Evolutionary conservation across 805 yeast species (phyloP).

Genomic region (Candida ponderosae): DNA sequence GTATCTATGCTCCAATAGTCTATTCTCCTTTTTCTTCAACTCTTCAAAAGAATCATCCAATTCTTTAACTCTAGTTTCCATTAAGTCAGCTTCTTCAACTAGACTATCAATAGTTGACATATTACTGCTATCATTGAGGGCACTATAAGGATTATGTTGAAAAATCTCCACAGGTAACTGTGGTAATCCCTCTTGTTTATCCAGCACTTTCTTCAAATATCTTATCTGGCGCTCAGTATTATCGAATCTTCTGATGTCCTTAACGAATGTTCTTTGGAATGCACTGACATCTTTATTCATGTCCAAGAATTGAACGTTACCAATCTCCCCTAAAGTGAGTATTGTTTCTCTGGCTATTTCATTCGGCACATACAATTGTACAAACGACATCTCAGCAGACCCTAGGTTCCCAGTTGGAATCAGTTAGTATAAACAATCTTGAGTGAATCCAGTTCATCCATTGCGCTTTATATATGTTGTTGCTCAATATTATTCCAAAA

Average conservation of each 20-base stretch:
- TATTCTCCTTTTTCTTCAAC: conserved; percentile 54
- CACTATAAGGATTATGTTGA: conserved; percentile 22
- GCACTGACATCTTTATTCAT: conserved; percentile 71
- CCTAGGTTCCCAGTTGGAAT: too few species aligned
- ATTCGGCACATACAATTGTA: conserved; percentile 84
- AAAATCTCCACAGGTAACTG: conserved; percentile 19
- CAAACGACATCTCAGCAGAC: conserved; percentile 96
- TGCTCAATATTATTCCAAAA: neutral
- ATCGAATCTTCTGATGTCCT: conserved; percentile 77
- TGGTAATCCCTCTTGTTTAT: conserved; percentile 33
- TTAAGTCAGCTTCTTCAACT: conserved; percentile 48
- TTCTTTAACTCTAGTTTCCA: conserved; percentile 70
- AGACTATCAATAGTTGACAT: conserved; percentile 51
- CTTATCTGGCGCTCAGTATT: conserved; percentile 83
- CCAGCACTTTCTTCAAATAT: conserved; percentile 41
- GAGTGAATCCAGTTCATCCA: neutral
- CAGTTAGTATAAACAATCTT: conserved; percentile 4
- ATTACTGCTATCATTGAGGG: conserved; percentile 29
- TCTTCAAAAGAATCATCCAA: conserved; percentile 62
- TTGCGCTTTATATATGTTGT: neutral
- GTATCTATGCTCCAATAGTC: conserved; percentile 63
- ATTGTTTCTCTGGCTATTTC: conserved; percentile 85
- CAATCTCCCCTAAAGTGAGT: conserved; percentile 80
- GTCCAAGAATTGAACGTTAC: conserved; percentile 83
- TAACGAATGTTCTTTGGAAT: conserved; percentile 87